Evolutionary conservation across 2,329 filamentous ascomycete species (phyloP), one percentile per base, ranked within the genome.

Genomic region (Thyridium curvatum): DNA sequence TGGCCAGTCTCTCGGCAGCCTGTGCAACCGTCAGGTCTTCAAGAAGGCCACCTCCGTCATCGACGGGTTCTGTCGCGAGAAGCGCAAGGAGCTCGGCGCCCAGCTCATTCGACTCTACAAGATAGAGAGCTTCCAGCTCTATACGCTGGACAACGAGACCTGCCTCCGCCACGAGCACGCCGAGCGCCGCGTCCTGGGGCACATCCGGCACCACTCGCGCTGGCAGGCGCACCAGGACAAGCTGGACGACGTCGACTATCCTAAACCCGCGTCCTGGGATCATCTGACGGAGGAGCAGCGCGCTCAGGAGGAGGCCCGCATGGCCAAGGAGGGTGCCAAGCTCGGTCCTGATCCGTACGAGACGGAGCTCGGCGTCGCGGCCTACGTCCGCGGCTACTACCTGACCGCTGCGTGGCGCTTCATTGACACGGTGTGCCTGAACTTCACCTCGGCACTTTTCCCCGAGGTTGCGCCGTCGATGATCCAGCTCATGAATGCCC

Each of bases 301-400:
- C 3, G 38, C 40, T 0, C 59, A 64, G 12, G 74, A 79, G 29
- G 53, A 62, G 3, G 64, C 58, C 26, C 55, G 58, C 18, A 62
- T 72, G 8, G 56, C 60, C 16, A 47, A 53, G 7, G 66, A 77
- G 18, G 44, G 65, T 7, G 48, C 55, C 12, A 71, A 69, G 18
- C 61, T 86, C 10, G 71, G 70, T 0, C 54, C 63, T 0, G 84
- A 88, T 48, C 64, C 68, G 0, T 87, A 77, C 47, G 53, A 65
- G 2, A 58, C 62, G 0, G 83, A 87, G 51, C 57, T 89, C 1
- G 65, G 71, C 8, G 74, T 84, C 0, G 73, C 84, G 0, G 69
- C 79, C 0, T 77, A 78, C 4, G 70, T 86, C 33, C 66, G 81
- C 0, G 82, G 74, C 0, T 89, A 88, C 55, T 89, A 89, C 52